Conservation (phyloP, 495 filamentous ascomycete genomes). For the Cairneyella variabilis region DNA sequence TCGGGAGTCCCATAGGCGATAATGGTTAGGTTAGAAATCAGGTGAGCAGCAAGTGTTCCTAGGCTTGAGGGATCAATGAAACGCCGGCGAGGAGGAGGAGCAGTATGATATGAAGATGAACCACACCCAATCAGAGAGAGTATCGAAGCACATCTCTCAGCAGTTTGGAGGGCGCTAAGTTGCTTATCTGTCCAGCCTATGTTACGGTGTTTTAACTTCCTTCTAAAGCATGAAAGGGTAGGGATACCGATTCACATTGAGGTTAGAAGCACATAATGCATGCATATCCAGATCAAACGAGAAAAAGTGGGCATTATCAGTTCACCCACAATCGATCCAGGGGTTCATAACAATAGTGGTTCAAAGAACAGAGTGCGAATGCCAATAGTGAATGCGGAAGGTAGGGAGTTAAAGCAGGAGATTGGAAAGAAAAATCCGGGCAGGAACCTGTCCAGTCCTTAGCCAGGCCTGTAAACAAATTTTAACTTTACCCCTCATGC, state of each 20-base stretch:
- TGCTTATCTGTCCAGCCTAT: constrained; percentile 5
- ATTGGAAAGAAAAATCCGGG: no score
- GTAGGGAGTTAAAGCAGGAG: no score
- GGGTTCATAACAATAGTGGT: background rate
- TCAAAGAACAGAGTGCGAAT: background rate
- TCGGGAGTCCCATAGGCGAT: no score
- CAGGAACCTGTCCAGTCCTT: no score
- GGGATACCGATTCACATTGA: background rate
- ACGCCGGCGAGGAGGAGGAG: constrained; percentile 43
- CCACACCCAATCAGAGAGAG: constrained; percentile 67
- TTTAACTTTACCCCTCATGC: no score
- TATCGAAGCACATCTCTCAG: constrained; percentile 59
- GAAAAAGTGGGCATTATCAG: background rate
- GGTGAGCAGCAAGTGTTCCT: no score
- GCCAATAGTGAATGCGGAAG: background rate
- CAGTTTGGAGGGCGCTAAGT: background rate
- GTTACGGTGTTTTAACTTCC: background rate
- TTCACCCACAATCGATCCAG: background rate
- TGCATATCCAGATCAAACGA: background rate
- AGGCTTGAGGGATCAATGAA: no score
- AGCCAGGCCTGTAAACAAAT: no score
- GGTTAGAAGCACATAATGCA: background rate
- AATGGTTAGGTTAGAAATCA: no score
- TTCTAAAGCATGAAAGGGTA: background rate
- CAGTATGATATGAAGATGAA: constrained; percentile 72